These are phyloP conservation scores for Fraxinus albicans DNA, from an alignment of 305 asterid species.

Conservation along the genomic window DNA sequence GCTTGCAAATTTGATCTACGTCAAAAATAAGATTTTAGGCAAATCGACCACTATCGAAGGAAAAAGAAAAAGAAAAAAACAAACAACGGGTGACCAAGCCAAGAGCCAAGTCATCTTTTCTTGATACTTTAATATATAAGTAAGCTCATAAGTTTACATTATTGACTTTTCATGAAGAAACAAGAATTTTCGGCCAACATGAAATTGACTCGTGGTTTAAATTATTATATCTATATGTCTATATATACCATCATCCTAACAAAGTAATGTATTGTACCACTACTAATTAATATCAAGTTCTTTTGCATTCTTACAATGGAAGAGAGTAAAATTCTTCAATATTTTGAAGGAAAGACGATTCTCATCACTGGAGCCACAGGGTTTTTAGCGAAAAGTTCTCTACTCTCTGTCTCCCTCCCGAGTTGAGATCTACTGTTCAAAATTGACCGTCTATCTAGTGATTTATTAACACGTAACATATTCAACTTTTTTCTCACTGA, in stretches of 20 bases:
- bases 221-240: not conserved
- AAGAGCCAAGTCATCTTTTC: not conserved
- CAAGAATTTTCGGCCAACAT: not conserved
- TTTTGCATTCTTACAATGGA: slow-evolving; percentile 25
- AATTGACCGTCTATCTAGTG: too few species aligned
- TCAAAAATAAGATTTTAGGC: not conserved
- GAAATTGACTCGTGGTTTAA: not conserved
- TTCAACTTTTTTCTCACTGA: too few species aligned
- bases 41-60: not conserved
- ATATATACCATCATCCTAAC: not conserved
- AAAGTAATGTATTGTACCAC: not conserved
- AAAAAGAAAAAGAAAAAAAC: too few species aligned
- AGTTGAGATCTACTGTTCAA: too few species aligned
- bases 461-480: too few species aligned
- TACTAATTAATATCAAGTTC: not conserved
- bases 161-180: not conserved
- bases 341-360: slow-evolving; percentile 44
- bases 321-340: slow-evolving; percentile 20
- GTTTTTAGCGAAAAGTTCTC: slow-evolving; percentile 39
- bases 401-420: not conserved
- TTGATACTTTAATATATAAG: not conserved
- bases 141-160: not conserved
- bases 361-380: slow-evolving; percentile 50
- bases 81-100: not conserved
- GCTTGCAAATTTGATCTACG: not conserved